Evolutionary conservation across 371 early-diverging fungal genomes (phyloP), one percentile per base, ranked within the genome.

Genomic region (Rhizopus stolonifer): DNA sequence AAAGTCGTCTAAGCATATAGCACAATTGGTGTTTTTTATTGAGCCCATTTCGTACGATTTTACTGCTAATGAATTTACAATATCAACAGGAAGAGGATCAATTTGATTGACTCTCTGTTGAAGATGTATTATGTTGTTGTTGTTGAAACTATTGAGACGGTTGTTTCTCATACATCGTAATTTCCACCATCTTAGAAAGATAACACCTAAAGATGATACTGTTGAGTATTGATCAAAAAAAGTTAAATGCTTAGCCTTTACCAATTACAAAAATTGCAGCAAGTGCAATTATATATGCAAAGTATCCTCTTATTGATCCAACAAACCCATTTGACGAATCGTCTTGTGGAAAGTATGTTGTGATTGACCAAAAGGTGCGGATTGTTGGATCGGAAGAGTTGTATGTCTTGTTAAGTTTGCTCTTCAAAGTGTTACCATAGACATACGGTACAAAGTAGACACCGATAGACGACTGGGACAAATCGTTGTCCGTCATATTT

Each of bases 151-250:
- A 44, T 43, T 48, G 3, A 33, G 22, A 31, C 42, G 23, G 10
- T 56, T 52, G 23, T 47, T 48, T 24, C 71, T 57, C 45, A 67
- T 33, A 42, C 63, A 57, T n/a, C 70, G 56, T 14, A 69, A 39
- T 46, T 64, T 64, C 67, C 71, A 77, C 77, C 77, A 77, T 24
- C 77, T 53, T 8, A 73, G 46, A 19, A 77, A 48, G 22, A 77
- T 54, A 9, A 72, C 51, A 31, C 61, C 74, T 69, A 43, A n/a
- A n/a, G n/a, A n/a, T n/a, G n/a, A n/a, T n/a, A 15, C 22, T 10
- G 11, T 18, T 6, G 9, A 17, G 11, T 34, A 15, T 42, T 11
- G 5, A 19, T 23, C 22, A 2, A 8, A 33, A 13, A 24, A 22
- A 26, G 36, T n/a, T 36, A 14, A 4, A 36, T 36, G 2, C 14